Evolutionary conservation across 2,329 filamentous ascomycete genomes (phyloP).

Genomic region (Epichloe scottii): DNA sequence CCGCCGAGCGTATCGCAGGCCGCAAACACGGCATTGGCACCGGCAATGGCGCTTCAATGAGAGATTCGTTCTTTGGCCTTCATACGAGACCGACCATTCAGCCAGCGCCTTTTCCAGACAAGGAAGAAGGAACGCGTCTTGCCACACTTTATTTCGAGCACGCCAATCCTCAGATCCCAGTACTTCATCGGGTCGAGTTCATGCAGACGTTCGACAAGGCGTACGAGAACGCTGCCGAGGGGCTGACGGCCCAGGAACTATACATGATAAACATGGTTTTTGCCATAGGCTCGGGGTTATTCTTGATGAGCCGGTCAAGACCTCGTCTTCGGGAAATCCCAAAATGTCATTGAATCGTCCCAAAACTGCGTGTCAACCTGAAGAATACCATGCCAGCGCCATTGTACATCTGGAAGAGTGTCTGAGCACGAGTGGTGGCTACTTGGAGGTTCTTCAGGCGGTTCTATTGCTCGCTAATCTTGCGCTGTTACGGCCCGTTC

Average conservation of each 20-base stretch:
- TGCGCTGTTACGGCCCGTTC: conserved; percentile 79
- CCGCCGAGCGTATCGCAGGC: conserved; percentile 13
- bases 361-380: conserved; percentile 54
- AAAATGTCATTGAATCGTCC: conserved; percentile 18
- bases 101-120: conserved; percentile 71
- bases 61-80: conserved; percentile 93
- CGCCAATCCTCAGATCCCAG: conserved; percentile 90
- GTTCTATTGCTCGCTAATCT: conserved; percentile 84
- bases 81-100: conserved; percentile 83
- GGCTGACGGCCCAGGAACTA: conserved; percentile 65
- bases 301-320: conserved; percentile 49
- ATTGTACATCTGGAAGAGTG: conserved; percentile 86
- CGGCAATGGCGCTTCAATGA: conserved; percentile 56
- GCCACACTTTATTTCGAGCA: conserved; percentile 87
- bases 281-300: conserved; percentile 89
- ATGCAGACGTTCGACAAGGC: conserved; percentile 77
- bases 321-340: conserved; percentile 26
- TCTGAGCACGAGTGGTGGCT: conserved; percentile 73
- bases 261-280: conserved; percentile 97
- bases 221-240: conserved; percentile 55
- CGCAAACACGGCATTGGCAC: conserved; percentile 32
- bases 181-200: conserved; percentile 80
- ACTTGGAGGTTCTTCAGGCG: conserved; percentile 85
- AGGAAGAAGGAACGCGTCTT: conserved; percentile 58
- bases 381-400: conserved; percentile 92